phyloP scores from a whole-genome alignment of 257 asterid species.

The Forsythia suspensa region DNA sequence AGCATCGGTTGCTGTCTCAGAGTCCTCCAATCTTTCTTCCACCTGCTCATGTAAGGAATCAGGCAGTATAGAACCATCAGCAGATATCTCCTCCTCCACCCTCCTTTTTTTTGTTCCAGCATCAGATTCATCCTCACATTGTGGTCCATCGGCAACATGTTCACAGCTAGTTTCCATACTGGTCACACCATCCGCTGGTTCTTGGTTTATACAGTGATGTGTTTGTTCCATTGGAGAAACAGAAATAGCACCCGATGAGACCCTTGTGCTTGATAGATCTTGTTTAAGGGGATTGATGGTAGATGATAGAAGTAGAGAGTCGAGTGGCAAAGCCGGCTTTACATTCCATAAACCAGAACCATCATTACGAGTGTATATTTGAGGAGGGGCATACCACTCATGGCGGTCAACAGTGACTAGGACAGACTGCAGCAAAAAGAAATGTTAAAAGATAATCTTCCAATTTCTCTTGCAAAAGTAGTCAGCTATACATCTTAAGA shows the following conservation, averaged over 20 bases:
- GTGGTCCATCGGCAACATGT: conserved; percentile 51
- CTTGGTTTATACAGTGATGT: conserved; percentile 59
- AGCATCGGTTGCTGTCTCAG: conserved; percentile 50
- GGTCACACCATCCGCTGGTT: conserved; percentile 62
- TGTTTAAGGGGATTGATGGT: conserved; percentile 36
- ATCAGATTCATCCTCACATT: conserved; percentile 69
- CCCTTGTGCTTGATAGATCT: conserved; percentile 37
- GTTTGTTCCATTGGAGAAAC: conserved; percentile 60
- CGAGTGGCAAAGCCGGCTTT: conserved; percentile 68
- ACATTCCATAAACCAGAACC: conserved; percentile 81
- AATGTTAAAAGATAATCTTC: background rate
- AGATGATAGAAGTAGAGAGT: conserved; percentile 54
- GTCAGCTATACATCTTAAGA: background rate
- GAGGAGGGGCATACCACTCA: conserved; percentile 99
- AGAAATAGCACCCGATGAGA: conserved; percentile 50
- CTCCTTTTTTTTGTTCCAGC: conserved; percentile 80
- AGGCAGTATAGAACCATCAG: conserved; percentile 55
- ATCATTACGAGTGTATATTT: conserved; percentile 82
- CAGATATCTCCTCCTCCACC: conserved; percentile 68
- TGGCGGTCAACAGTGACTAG: conserved; percentile 95
- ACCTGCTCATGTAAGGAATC: conserved; percentile 63
- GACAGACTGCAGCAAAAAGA: conserved; percentile 76
- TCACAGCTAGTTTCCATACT: conserved; percentile 81
- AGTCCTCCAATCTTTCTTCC: conserved; percentile 61
- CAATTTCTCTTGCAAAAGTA: conserved; percentile 3